These are phyloP conservation scores for Monosporascus ibericus DNA, from an alignment of 2,329 filamentous ascomycete genomes.

Conservation along the genomic window DNA sequence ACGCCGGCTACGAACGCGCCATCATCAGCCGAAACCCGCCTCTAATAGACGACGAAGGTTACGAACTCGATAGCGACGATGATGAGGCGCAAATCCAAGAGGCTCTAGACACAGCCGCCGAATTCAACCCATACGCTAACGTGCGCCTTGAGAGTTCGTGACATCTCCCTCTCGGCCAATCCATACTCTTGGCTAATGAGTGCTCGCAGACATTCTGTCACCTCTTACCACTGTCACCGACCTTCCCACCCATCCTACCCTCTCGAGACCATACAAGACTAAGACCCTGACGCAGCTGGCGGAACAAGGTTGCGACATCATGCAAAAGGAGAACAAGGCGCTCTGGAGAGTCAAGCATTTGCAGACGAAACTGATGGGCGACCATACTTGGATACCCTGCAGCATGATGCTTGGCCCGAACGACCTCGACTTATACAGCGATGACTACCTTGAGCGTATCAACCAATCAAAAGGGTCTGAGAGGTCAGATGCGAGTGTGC, in stretches of 20 bases:
- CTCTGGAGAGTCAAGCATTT: conserved; percentile 71
- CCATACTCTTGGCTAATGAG: conserved; percentile 19
- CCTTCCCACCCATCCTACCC: conserved; percentile 65
- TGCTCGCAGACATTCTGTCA: conserved; percentile 58
- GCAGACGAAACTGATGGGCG: conserved; percentile 67
- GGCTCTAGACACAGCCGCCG: conserved; percentile 55
- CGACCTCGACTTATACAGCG: conserved; percentile 49
- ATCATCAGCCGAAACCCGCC: conserved; percentile 71
- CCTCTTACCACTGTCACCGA: conserved; percentile 72
- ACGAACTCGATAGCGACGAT: conserved; percentile 67
- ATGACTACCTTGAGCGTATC: conserved; percentile 32
- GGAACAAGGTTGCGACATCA: conserved; percentile 60
- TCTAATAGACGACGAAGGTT: conserved; percentile 71
- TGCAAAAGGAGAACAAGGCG: conserved; percentile 68
- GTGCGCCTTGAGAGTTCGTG: conserved; percentile 64
- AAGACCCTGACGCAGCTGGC: conserved; percentile 67
- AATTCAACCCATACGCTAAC: conserved; percentile 68
- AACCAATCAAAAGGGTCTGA: conserved; percentile 13
- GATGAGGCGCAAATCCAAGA: conserved; percentile 58
- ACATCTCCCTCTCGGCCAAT: background rate
- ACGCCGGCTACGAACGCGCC: conserved; percentile 64
- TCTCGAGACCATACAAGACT: conserved; percentile 69
- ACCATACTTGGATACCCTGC: conserved; percentile 63
- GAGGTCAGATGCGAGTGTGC: conserved; percentile 14
- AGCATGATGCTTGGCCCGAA: conserved; percentile 49